Conservation (phyloP, 2,329 filamentous ascomycete species). For the Aspergillus texensis region DNA sequence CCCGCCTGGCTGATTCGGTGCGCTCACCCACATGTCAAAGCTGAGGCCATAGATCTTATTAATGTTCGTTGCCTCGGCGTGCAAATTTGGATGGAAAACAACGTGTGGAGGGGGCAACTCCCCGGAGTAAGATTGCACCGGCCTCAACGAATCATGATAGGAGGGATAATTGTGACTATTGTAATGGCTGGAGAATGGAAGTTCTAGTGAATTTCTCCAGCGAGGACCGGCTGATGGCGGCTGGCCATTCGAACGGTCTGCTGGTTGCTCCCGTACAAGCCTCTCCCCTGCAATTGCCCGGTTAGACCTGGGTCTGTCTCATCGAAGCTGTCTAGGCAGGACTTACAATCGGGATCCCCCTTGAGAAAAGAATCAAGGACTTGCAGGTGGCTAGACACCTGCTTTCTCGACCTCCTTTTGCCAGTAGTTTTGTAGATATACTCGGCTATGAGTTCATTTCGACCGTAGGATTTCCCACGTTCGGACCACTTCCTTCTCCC, state of each 20-base stretch:
- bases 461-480: conserved; percentile 57
- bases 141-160: conserved; percentile 36
- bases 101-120: conserved; percentile 39
- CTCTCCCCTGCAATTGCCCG: conserved; percentile 35
- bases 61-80: conserved; percentile 25
- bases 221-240: conserved; percentile 34
- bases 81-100: conserved; percentile 37
- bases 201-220: conserved; percentile 37
- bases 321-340: neutral
- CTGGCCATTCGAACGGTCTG: conserved; percentile 37
- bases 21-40: conserved; percentile 52
- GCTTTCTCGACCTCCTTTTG: conserved; percentile 56
- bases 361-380: conserved; percentile 61
- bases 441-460: conserved; percentile 64
- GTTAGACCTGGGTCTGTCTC: conserved; percentile 4
- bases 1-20: conserved; percentile 37
- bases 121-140: conserved; percentile 35
- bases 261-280: conserved; percentile 40
- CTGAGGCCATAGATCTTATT: conserved; percentile 40
- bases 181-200: conserved; percentile 35
- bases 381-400: conserved; percentile 67
- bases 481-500: conserved; percentile 58
- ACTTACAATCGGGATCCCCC: conserved; percentile 55
- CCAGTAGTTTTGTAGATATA: conserved; percentile 60
- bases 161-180: conserved; percentile 26